Conservation (phyloP, 2,329 filamentous ascomycete species). For the Diaporthe sp. region DNA sequence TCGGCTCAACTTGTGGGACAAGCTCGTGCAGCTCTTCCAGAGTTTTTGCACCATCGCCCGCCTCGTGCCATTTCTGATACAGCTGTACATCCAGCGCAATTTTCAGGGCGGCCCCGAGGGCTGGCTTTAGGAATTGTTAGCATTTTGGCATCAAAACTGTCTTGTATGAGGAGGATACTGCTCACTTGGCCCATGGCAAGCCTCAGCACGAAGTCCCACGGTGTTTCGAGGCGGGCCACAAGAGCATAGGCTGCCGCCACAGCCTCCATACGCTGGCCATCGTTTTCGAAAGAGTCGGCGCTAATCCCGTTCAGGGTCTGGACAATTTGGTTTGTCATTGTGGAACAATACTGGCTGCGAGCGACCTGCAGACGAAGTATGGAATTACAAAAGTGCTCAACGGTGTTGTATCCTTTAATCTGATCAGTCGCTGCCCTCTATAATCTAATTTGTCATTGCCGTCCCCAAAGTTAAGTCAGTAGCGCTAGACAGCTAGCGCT, state of each 20-base stretch:
- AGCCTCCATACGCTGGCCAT: constrained; percentile 20
- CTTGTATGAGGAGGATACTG: neutral
- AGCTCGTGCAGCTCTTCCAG: constrained; percentile 37
- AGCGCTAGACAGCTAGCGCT: constrained; percentile 8
- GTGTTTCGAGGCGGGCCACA: constrained; percentile 20
- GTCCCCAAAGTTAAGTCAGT: neutral
- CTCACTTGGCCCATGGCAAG: constrained; percentile 26
- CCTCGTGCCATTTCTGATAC: constrained; percentile 44
- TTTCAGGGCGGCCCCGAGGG: constrained; percentile 43
- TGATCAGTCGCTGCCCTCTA: neutral
- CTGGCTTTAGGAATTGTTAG: constrained; percentile 38
- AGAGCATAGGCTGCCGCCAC: constrained; percentile 28
- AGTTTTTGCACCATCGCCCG: constrained; percentile 37
- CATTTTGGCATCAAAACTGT: neutral
- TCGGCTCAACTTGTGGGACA: constrained; percentile 35
- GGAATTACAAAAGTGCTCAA: neutral
- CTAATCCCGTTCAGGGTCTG: constrained; percentile 24
- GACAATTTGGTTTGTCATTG: constrained; percentile 20
- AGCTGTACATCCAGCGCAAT: constrained; percentile 42
- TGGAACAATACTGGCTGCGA: constrained; percentile 1
- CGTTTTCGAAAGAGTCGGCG: constrained; percentile 20
- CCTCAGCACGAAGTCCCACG: constrained; percentile 25
- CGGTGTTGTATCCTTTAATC: neutral
- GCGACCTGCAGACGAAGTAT: neutral
- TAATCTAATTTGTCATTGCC: neutral